phyloP scores from a whole-genome alignment of 2,329 filamentous ascomycete species.

The Cordyceps pruinosa region DNA sequence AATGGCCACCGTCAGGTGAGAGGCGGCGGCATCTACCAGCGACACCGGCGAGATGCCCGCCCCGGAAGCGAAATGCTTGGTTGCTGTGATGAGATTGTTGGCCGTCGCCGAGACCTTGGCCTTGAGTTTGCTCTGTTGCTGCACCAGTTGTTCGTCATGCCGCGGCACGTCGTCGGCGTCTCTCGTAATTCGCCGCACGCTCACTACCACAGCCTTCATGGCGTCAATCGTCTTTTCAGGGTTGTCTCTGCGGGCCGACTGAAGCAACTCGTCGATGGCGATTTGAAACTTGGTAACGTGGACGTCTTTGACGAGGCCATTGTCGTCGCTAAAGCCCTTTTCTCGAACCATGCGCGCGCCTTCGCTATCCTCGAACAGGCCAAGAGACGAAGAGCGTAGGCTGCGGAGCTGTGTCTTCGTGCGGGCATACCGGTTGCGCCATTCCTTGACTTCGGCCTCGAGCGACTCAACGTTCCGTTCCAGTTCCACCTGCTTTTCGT shows the following conservation, averaged over 20 bases:
- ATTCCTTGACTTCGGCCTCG: constrained; percentile 78
- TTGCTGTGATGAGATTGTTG: constrained; percentile 90
- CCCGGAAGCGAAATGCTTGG: constrained; percentile 81
- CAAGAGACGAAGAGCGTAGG: constrained; percentile 73
- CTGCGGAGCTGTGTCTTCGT: constrained; percentile 81
- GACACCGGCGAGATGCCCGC: constrained; percentile 88
- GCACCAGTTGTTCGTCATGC: constrained; percentile 45
- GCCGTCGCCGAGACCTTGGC: constrained; percentile 83
- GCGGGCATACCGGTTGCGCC: constrained; percentile 83
- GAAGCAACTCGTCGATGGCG: constrained; percentile 82
- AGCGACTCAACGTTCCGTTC: constrained; percentile 67
- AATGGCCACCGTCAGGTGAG: constrained; percentile 77
- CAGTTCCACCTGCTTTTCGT: constrained; percentile 76
- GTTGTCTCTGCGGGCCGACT: constrained; percentile 65
- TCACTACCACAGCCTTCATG: constrained; percentile 79
- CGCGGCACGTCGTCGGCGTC: constrained; percentile 60
- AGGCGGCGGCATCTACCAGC: constrained; percentile 84
- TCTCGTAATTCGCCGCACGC: constrained; percentile 76
- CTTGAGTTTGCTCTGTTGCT: constrained; percentile 65
- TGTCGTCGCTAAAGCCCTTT: constrained; percentile 59
- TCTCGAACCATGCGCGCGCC: constrained; percentile 61
- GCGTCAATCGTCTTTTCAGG: constrained; percentile 70
- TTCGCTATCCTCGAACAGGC: constrained; percentile 62
- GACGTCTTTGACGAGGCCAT: constrained; percentile 80
- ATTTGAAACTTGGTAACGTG: constrained; percentile 95